Evolutionary conservation across 805 yeast species (phyloP).

Genomic region (Yamadazyma laniorum): DNA sequence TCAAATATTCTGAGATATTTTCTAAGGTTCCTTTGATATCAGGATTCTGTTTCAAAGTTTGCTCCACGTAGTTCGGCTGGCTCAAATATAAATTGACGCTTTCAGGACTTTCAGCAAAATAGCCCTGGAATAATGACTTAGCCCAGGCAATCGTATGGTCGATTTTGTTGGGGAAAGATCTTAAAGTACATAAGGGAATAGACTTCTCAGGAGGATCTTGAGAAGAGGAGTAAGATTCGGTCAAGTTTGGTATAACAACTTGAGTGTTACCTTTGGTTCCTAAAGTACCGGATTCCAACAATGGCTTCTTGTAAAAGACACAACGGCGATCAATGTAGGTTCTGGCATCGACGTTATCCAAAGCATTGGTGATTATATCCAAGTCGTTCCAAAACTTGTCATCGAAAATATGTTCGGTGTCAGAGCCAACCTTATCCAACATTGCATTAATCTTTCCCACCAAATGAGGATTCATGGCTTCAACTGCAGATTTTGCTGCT

Average conservation of each 20-base stretch:
- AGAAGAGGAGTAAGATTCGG: conserved; percentile 94
- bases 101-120: conserved; percentile 86
- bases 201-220: conserved; percentile 99
- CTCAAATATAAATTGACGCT: conserved; percentile 87
- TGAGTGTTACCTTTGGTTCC: conserved; percentile 99
- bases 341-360: conserved; percentile 97
- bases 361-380: conserved; percentile 92
- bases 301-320: conserved; percentile 85
- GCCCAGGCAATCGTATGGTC: conserved; percentile 99
- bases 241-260: conserved; percentile 87
- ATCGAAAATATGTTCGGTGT: conserved; percentile 82
- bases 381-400: conserved; percentile 81
- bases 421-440: conserved; percentile 89
- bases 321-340: conserved; percentile 97
- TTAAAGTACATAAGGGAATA: conserved; percentile 93
- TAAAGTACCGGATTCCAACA: conserved; percentile 93
- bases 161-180: conserved; percentile 96
- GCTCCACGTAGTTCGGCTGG: conserved; percentile 91
- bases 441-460: conserved; percentile 70
- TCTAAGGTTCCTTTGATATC: conserved; percentile 86
- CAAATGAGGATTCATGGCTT: conserved; percentile 81
- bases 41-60: conserved; percentile 85
- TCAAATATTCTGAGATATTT: conserved; percentile 72
- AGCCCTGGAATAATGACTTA: conserved; percentile 88
- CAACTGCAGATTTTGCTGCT: conserved; percentile 83